phyloP scores from a whole-genome alignment of 192 early-diverging fungal species.

The Entophlyctis luteolus region DNA sequence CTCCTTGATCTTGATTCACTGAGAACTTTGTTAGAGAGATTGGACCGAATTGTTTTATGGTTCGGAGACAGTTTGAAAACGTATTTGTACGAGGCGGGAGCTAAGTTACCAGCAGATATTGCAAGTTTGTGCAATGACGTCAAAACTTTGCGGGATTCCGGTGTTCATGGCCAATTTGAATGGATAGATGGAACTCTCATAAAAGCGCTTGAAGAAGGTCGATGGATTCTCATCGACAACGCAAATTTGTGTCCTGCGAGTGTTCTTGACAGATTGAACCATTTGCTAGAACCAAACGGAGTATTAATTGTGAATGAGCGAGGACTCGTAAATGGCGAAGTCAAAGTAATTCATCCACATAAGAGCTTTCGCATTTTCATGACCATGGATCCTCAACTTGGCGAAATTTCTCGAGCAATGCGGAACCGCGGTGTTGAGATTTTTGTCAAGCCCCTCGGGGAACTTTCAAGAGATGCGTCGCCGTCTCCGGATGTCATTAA shows the following conservation, averaged over 20 bases:
- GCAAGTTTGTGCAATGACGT: constrained; percentile 1
- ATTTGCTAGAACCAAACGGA: constrained; percentile 85
- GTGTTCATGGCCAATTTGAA: constrained; percentile 76
- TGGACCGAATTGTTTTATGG: neutral
- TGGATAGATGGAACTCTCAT: constrained; percentile 96
- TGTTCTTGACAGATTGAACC: constrained; percentile 92
- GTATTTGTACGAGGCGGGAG: neutral
- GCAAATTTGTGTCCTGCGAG: constrained; percentile 92
- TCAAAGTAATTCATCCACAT: constrained; percentile 76
- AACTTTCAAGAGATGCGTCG: neutral
- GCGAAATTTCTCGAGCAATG: constrained; percentile 96
- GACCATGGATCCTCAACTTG: constrained; percentile 86
- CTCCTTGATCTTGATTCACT: neutral
- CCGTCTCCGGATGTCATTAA: constrained; percentile 6
- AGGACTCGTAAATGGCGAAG: constrained; percentile 70
- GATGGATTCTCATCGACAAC: constrained; percentile 94
- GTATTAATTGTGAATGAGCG: constrained; percentile 85
- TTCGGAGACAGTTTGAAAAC: constrained; percentile 8
- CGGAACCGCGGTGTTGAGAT: constrained; percentile 97
- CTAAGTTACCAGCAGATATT: constrained; percentile 4
- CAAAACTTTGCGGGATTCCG: neutral
- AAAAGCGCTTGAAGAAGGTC: constrained; percentile 79
- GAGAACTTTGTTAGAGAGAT: neutral
- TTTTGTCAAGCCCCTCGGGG: constrained; percentile 45
- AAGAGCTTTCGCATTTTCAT: constrained; percentile 92